Conservation (phyloP, 345 rosid species). For the Citrus unshiu region DNA sequence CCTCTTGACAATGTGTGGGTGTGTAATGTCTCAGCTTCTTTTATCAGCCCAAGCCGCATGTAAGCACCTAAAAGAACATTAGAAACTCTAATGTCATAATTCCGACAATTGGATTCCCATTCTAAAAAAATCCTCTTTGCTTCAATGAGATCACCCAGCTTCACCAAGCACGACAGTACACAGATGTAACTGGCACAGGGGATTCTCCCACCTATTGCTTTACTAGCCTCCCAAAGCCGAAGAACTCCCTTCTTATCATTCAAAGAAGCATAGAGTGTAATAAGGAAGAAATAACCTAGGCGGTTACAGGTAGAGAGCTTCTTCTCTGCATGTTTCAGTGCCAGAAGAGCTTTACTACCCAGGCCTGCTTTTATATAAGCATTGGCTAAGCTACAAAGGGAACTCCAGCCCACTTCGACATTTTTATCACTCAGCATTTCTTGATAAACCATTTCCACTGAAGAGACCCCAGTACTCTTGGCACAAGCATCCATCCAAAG, state of each 20-base stretch:
- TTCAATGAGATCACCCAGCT: conserved; percentile 32
- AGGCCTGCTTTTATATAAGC: conserved; percentile 42
- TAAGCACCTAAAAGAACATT: conserved; percentile 63
- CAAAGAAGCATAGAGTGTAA: conserved; percentile 40
- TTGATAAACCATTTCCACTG: conserved; percentile 38
- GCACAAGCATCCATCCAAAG: conserved; percentile 49
- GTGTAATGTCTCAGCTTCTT: conserved; percentile 47
- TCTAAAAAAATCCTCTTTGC: conserved; percentile 43
- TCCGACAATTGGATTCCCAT: conserved; percentile 45
- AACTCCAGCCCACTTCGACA: conserved; percentile 60
- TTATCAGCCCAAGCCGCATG: conserved; percentile 32
- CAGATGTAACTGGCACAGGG: conserved; percentile 53
- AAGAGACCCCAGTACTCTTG: conserved; percentile 20
- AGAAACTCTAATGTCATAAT: conserved; percentile 52
- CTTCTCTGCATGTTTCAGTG: conserved; percentile 42
- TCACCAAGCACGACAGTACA: conserved; percentile 47
- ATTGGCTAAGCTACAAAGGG: conserved; percentile 46
- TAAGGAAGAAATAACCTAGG: conserved; percentile 51
- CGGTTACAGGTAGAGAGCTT: conserved; percentile 34
- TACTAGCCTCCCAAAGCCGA: conserved; percentile 49
- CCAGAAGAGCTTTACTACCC: conserved; percentile 36
- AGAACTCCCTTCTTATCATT: conserved; percentile 41
- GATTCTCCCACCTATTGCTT: conserved; percentile 39
- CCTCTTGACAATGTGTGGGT: conserved; percentile 40
- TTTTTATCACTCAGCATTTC: conserved; percentile 49